Conservation (phyloP, 129 eudicot genomes). For the Glebionis coronaria region DNA sequence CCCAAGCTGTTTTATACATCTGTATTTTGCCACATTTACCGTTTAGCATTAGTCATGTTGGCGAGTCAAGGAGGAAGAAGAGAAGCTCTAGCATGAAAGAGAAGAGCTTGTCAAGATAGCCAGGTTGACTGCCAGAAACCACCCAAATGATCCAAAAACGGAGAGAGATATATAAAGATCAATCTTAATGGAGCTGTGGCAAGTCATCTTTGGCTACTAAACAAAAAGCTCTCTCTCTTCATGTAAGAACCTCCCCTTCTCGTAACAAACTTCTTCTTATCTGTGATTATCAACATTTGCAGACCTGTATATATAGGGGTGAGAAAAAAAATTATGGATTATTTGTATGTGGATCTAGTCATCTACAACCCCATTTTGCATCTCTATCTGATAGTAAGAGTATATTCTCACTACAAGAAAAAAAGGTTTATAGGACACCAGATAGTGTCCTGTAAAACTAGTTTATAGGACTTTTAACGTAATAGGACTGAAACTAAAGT, state of each 20-base stretch:
- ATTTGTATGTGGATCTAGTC: not conserved
- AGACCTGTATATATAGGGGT: not conserved
- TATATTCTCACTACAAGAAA: too few relatives aligned
- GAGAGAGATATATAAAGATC: slow-evolving; percentile 14
- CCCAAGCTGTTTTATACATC: too few relatives aligned
- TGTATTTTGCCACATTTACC: too few relatives aligned
- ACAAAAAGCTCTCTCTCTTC: slow-evolving; percentile 27
- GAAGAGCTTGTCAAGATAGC: slow-evolving; percentile 36
- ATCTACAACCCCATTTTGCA: not conserved
- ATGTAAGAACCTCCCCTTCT: slow-evolving; percentile 21
- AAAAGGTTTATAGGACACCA: too few relatives aligned
- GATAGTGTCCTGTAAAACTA: too few relatives aligned
- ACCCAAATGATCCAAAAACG: slow-evolving; percentile 4
- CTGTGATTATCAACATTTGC: not conserved
- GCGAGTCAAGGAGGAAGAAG: not conserved
- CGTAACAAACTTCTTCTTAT: not conserved
- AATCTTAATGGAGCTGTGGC: slow-evolving; percentile 24
- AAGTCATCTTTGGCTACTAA: slow-evolving; percentile 49
- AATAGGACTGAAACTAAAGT: too few relatives aligned
- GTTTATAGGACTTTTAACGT: too few relatives aligned
- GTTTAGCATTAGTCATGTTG: too few relatives aligned
- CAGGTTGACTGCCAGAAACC: slow-evolving; percentile 29
- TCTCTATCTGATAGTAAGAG: not conserved
- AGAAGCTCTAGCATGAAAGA: slow-evolving; percentile 29
- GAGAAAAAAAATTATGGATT: not conserved